These are phyloP conservation scores for Casaregolazyma lundiana DNA, from an alignment of 1,139 yeast genomes.

Conservation along the genomic window DNA sequence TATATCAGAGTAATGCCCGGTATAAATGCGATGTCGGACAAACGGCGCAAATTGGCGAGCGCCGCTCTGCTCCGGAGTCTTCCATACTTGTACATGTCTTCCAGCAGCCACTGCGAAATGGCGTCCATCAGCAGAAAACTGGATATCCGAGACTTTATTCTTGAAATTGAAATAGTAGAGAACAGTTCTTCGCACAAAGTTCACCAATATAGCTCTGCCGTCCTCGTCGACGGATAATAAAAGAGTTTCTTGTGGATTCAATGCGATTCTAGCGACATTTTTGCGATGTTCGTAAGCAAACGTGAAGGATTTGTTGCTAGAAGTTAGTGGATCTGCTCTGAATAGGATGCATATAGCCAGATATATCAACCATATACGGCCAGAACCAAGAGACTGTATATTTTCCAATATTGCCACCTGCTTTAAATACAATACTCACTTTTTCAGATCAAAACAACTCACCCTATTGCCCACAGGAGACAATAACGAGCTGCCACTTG, in stretches of 20 bases:
- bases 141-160: constrained; percentile 65
- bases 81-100: constrained; percentile 88
- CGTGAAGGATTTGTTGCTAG: constrained; percentile 71
- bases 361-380: neutral
- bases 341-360: no score
- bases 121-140: constrained; percentile 85
- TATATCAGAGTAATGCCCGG: constrained; percentile 89
- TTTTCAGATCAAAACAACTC: constrained; percentile 77
- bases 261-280: constrained; percentile 71
- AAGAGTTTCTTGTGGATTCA: constrained; percentile 77
- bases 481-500: constrained; percentile 76
- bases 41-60: constrained; percentile 93
- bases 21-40: constrained; percentile 80
- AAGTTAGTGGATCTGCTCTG: neutral
- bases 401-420: neutral
- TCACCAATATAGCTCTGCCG: constrained; percentile 89
- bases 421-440: constrained; percentile 27
- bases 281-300: constrained; percentile 90
- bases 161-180: constrained; percentile 92
- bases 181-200: constrained; percentile 79
- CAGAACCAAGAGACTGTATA: neutral
- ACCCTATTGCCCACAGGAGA: constrained; percentile 96
- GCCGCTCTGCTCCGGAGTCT: constrained; percentile 61
- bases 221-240: constrained; percentile 79
- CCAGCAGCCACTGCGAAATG: constrained; percentile 84